phyloP scores from a whole-genome alignment of 2,329 filamentous ascomycete genomes.

The Ceratocystis diversiconidia region DNA sequence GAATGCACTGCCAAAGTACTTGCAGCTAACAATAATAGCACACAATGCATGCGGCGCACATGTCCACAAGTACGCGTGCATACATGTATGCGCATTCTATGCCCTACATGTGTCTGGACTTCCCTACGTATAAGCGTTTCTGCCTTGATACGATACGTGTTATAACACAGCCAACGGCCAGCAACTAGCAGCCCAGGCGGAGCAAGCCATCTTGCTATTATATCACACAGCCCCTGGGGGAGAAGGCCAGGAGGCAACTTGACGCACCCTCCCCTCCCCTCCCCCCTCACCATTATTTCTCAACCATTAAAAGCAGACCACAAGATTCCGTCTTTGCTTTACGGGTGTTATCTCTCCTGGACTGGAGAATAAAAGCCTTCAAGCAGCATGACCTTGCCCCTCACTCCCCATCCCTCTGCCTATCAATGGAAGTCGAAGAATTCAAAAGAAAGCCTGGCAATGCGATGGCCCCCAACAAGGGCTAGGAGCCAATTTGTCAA shows the following conservation, averaged over 20 bases:
- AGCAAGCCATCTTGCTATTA: neutral
- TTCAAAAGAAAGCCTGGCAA: neutral
- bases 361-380: too few species aligned
- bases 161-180: neutral
- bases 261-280: neutral
- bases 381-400: too few species aligned
- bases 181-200: too few species aligned
- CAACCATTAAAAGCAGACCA: too few species aligned
- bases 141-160: neutral
- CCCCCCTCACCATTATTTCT: neutral
- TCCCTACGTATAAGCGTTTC: neutral
- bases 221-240: neutral
- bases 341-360: too few species aligned
- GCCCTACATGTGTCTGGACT: neutral
- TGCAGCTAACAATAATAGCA: too few species aligned
- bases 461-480: neutral
- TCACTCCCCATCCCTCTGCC: neutral
- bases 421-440: neutral
- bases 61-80: neutral
- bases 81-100: neutral
- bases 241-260: neutral
- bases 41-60: too few species aligned
- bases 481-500: neutral
- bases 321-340: too few species aligned
- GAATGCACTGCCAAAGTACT: neutral